Evolutionary conservation across 2,329 filamentous ascomycete genomes (phyloP).

Genomic region (Capronia epimyces): DNA sequence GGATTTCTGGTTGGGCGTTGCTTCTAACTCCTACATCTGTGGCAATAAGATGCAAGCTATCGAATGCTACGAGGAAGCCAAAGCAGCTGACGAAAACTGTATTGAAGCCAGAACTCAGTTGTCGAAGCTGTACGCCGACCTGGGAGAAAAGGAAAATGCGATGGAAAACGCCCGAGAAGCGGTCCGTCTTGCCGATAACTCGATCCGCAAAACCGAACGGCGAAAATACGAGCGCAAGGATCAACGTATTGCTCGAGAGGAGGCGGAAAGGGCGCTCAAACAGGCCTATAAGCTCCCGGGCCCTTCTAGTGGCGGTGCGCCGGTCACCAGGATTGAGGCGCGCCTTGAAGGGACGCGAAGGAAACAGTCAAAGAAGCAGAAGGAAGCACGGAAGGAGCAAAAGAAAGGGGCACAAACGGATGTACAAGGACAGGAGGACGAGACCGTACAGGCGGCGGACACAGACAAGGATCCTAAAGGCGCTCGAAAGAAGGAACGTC

Average conservation of each 20-base stretch:
- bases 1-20: constrained; percentile 48
- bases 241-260: constrained; percentile 24
- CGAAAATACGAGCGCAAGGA: constrained; percentile 30
- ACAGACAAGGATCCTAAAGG: constrained; percentile 20
- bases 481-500: constrained; percentile 3
- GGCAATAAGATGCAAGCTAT: constrained; percentile 65
- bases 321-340: constrained; percentile 15
- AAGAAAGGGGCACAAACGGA: neutral
- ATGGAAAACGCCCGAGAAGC: constrained; percentile 72
- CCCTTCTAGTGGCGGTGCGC: neutral
- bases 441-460: constrained; percentile 25
- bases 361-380: neutral
- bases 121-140: constrained; percentile 76
- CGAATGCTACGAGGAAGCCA: constrained; percentile 68
- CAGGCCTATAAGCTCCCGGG: constrained; percentile 23
- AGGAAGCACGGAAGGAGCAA: neutral
- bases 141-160: constrained; percentile 67
- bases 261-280: constrained; percentile 28
- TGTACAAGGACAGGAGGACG: constrained; percentile 10
- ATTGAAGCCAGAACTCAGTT: constrained; percentile 73
- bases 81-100: constrained; percentile 64
- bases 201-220: constrained; percentile 19
- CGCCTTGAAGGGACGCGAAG: constrained; percentile 4
- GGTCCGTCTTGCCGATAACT: constrained; percentile 53
- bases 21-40: constrained; percentile 60